Evolutionary conservation across 2,329 filamentous ascomycete genomes (phyloP).

Genomic region (Pestalotiopsis sp.): DNA sequence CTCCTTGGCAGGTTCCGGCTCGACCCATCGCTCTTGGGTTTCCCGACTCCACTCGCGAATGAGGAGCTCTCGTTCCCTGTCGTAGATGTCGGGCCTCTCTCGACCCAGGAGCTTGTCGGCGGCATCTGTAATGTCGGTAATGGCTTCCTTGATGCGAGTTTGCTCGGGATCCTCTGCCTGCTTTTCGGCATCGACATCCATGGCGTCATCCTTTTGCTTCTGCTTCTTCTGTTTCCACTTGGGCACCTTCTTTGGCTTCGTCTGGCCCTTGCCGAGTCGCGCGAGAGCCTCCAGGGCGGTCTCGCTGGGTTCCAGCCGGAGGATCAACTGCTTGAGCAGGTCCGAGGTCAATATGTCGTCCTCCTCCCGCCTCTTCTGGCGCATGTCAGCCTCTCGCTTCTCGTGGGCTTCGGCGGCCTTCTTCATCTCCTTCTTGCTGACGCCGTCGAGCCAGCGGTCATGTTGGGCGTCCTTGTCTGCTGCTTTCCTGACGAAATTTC

Average conservation of each 20-base stretch:
- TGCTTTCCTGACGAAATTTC: slow-evolving; percentile 90
- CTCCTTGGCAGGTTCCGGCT: slow-evolving; percentile 38
- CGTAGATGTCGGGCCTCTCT: slow-evolving; percentile 89
- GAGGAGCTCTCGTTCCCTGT: slow-evolving; percentile 81
- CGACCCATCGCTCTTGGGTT: slow-evolving; percentile 82
- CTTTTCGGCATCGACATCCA: slow-evolving; percentile 69
- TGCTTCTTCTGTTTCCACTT: slow-evolving; percentile 74
- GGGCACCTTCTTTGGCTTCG: slow-evolving; percentile 60
- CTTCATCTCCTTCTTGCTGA: slow-evolving; percentile 93
- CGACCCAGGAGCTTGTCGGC: slow-evolving; percentile 84
- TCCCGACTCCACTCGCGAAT: slow-evolving; percentile 82
- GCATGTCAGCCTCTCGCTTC: slow-evolving; percentile 76
- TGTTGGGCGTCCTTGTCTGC: slow-evolving; percentile 87
- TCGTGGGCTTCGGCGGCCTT: slow-evolving; percentile 86
- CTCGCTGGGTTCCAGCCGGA: slow-evolving; percentile 76
- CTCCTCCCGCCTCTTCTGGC: slow-evolving; percentile 71
- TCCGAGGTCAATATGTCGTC: slow-evolving; percentile 76
- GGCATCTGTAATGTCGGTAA: slow-evolving; percentile 84
- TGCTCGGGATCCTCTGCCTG: slow-evolving; percentile 69
- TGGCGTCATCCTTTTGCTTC: slow-evolving; percentile 58
- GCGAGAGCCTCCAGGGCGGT: slow-evolving; percentile 87
- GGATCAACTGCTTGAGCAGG: slow-evolving; percentile 73
- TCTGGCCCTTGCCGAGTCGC: slow-evolving; percentile 71
- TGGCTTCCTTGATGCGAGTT: slow-evolving; percentile 67
- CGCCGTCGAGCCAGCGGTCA: slow-evolving; percentile 88